A percentile compares a stretch with the other conserved stretches of the same genome.
phyloP scores from a whole-genome alignment of 108 stramenopile genomes.

The Fistulifera pelliculosa region DNA sequence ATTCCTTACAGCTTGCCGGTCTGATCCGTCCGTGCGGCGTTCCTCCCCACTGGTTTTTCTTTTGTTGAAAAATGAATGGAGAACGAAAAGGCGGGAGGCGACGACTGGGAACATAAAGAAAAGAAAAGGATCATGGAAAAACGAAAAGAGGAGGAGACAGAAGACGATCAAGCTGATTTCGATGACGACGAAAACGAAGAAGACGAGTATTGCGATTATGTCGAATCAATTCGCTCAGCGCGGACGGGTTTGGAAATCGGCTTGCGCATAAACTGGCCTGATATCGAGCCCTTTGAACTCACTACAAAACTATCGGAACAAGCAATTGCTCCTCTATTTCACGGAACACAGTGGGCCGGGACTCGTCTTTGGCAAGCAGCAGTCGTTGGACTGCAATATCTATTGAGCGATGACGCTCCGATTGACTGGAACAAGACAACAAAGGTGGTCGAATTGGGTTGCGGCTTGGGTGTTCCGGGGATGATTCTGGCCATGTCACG shows the following conservation, averaged over 20 bases:
- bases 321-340: constrained; percentile 70
- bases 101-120: too few relatives aligned
- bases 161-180: neutral
- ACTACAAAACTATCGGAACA: constrained; percentile 53
- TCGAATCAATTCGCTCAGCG: constrained; percentile 1
- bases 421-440: neutral
- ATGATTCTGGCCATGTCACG: constrained; percentile 49
- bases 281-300: constrained; percentile 18
- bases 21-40: too few relatives aligned
- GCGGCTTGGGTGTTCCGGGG: constrained; percentile 77
- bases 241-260: constrained; percentile 12
- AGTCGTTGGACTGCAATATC: constrained; percentile 51
- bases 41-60: too few relatives aligned
- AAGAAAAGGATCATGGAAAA: too few relatives aligned
- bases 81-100: too few relatives aligned
- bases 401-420: constrained; percentile 12
- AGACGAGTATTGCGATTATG: neutral
- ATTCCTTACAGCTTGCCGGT: too few relatives aligned
- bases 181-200: neutral
- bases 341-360: constrained; percentile 81
- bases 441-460: constrained; percentile 64
- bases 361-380: constrained; percentile 80
- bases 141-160: neutral
- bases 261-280: constrained; percentile 9
- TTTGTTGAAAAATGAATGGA: too few relatives aligned